Percentiles rank a stretch among this genome's conserved stretches.
phyloP scores from a whole-genome alignment of 305 asterid genomes.

The Fraxinus velutina region DNA sequence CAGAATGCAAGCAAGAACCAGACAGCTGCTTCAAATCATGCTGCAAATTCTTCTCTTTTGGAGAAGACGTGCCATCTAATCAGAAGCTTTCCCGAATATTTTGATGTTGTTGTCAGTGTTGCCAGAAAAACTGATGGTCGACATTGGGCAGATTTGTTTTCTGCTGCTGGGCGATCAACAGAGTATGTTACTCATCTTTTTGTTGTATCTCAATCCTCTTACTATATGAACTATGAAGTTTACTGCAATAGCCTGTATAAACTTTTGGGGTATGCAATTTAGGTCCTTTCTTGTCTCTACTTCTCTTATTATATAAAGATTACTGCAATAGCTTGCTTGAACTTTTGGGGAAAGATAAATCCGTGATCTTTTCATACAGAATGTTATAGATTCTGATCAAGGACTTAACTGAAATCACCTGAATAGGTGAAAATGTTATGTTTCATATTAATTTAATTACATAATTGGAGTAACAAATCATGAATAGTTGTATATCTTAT shows the following conservation, averaged over 20 bases:
- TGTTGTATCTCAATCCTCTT: conserved; percentile 2
- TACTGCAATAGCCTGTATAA: neutral
- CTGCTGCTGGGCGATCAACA: conserved; percentile 95
- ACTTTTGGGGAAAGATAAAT: neutral
- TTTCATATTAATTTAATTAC: neutral
- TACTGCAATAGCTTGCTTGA: neutral
- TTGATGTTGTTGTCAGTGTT: conserved; percentile 97
- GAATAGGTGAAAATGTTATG: neutral
- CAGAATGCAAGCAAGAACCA: conserved; percentile 65
- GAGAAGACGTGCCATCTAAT: conserved; percentile 93
- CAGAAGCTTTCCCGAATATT: conserved; percentile 87
- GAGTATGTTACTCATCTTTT: conserved; percentile 60
- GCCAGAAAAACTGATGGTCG: conserved; percentile 99
- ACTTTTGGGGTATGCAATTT: neutral
- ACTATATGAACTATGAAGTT: neutral
- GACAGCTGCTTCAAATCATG: conserved; percentile 39
- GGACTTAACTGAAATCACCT: neutral
- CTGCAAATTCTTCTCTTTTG: conserved; percentile 55
- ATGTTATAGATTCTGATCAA: neutral
- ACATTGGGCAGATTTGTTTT: conserved; percentile 95
- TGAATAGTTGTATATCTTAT: neutral
- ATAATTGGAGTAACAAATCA: neutral
- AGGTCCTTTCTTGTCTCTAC: neutral
- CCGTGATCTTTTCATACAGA: neutral
- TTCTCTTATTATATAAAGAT: neutral